Evolutionary conservation across 352 stramenopile species (phyloP).

Genomic region (Phytophthora constricta): DNA sequence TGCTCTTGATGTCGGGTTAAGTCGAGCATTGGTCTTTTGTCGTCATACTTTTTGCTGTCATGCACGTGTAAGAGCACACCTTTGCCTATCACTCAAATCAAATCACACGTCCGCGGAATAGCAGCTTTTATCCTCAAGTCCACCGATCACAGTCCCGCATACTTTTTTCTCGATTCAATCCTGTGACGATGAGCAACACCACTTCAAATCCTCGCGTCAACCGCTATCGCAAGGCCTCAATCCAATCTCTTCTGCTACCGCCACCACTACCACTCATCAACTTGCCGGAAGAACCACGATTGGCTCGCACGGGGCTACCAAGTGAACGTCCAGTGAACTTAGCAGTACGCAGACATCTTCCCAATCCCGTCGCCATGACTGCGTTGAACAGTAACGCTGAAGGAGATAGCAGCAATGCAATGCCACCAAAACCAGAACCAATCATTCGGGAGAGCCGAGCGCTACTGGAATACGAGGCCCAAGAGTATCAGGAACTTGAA

Average conservation of each 20-base stretch:
- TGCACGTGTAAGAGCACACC: constrained; percentile 12
- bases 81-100: background rate
- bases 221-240: constrained; percentile 33
- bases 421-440: constrained; percentile 39
- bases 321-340: constrained; percentile 49
- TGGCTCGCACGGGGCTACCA: constrained; percentile 49
- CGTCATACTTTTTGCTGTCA: constrained; percentile 13
- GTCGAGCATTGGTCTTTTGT: background rate
- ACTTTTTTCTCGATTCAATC: too few relatives aligned
- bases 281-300: constrained; percentile 53
- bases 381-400: constrained; percentile 10
- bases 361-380: constrained; percentile 11
- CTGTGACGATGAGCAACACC: constrained; percentile 22
- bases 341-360: constrained; percentile 50
- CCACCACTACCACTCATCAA: constrained; percentile 68
- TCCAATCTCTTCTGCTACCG: constrained; percentile 46
- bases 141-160: too few relatives aligned
- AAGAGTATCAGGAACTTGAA: constrained; percentile 39
- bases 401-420: constrained; percentile 4
- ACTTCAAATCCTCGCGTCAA: constrained; percentile 26
- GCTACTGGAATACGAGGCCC: constrained; percentile 43
- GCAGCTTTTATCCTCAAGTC: too few relatives aligned
- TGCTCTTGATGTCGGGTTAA: background rate
- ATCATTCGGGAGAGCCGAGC: constrained; percentile 54
- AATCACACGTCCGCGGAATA: background rate